Evolutionary conservation across 2,329 filamentous ascomycete species (phyloP).

Genomic region (Beauveria scarabaeidicola): DNA sequence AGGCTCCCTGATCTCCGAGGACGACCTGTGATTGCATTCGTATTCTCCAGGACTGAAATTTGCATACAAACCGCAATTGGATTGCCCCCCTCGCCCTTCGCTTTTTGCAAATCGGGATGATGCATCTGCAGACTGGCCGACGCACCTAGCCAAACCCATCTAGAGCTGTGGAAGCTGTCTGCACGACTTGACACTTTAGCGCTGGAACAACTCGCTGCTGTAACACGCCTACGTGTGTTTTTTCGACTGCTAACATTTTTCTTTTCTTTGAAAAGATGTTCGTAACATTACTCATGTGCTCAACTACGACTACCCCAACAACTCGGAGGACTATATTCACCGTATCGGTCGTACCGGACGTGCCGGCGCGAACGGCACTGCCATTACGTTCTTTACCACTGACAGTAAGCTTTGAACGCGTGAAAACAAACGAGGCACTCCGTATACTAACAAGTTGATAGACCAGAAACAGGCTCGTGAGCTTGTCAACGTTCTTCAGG

Average conservation of each 20-base stretch:
- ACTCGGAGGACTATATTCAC: slow-evolving; percentile 97
- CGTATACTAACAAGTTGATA: slow-evolving; percentile 34
- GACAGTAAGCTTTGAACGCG: slow-evolving; percentile 67
- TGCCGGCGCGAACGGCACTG: slow-evolving; percentile 88
- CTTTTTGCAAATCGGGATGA: slow-evolving; percentile 26
- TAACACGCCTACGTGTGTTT: slow-evolving; percentile 32
- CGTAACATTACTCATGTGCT: slow-evolving; percentile 99
- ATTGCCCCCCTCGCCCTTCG: slow-evolving; percentile 50
- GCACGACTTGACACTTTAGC: slow-evolving; percentile 24
- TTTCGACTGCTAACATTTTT: slow-evolving; percentile 68
- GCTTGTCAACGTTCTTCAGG: slow-evolving; percentile 81
- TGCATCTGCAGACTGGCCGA: slow-evolving; percentile 40
- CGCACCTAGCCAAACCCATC: slow-evolving; percentile 28
- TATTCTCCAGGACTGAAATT: slow-evolving; percentile 33
- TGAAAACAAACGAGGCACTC: background rate
- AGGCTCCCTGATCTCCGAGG: slow-evolving; percentile 48
- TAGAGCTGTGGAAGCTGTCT: slow-evolving; percentile 11
- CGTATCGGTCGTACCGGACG: slow-evolving; percentile 93
- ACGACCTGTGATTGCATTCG: slow-evolving; percentile 43
- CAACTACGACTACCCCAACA: slow-evolving; percentile 99
- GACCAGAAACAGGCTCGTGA: slow-evolving; percentile 95
- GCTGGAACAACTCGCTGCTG: slow-evolving; percentile 53
- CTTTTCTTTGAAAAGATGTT: slow-evolving; percentile 72
- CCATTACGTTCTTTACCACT: slow-evolving; percentile 98
- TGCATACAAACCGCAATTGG: slow-evolving; percentile 49